A percentile compares a stretch with the other conserved stretches of the same genome.
Conservation (phyloP, 768 basidiomycete genomes). For the Hypsizygus marmoreus region DNA sequence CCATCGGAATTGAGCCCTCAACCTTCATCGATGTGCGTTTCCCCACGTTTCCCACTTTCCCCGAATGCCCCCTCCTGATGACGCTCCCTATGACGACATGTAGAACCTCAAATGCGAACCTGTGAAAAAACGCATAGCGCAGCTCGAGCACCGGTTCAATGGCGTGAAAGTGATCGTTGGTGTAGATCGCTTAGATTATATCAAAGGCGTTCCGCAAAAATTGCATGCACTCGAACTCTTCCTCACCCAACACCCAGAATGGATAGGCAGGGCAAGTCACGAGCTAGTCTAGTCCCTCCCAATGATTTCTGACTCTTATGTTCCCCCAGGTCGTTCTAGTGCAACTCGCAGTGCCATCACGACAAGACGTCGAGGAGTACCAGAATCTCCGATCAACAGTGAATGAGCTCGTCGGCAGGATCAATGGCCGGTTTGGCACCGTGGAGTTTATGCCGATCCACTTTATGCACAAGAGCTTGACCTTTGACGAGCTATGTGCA, state of each 20-base stretch:
- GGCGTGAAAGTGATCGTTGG: conserved; percentile 98
- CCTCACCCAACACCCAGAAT: conserved; percentile 96
- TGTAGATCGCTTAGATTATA: conserved; percentile 97
- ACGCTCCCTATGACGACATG: conserved; percentile 9
- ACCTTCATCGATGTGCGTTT: conserved; percentile 80
- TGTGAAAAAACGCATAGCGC: conserved; percentile 78
- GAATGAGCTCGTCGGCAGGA: conserved; percentile 96
- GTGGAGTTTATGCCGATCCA: conserved; percentile 99
- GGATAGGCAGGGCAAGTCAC: conserved; percentile 86
- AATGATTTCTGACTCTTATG: conserved; percentile 8
- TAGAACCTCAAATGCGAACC: conserved; percentile 79
- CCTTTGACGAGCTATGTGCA: conserved; percentile 96
- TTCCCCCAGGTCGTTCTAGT: conserved; percentile 80
- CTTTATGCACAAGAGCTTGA: conserved; percentile 95
- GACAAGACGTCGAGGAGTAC: conserved; percentile 99
- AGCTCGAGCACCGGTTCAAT: conserved; percentile 87
- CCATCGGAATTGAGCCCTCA: conserved; percentile 95
- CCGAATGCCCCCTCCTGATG: background rate
- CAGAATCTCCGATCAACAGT: conserved; percentile 95
- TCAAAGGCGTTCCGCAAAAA: conserved; percentile 99
- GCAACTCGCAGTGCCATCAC: conserved; percentile 95
- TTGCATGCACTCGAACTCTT: conserved; percentile 95
- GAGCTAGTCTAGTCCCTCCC: background rate
- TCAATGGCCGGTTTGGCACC: conserved; percentile 98
- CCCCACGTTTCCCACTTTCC: background rate